phyloP scores from a whole-genome alignment of 2,329 filamentous ascomycete species.

The Fusarium cyanostomum region DNA sequence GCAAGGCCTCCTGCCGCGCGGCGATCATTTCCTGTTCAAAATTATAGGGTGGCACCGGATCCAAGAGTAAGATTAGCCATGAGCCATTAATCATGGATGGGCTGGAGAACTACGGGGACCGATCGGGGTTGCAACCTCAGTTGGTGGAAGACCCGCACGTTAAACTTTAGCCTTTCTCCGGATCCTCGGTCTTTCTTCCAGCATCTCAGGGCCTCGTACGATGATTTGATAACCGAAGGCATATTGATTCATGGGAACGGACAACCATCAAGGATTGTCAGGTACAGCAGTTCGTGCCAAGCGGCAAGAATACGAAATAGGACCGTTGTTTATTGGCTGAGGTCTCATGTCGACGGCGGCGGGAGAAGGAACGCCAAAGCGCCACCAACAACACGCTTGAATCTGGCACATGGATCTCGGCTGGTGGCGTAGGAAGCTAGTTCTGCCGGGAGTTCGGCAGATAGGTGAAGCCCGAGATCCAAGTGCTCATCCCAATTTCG shows the following conservation, averaged over 20 bases:
- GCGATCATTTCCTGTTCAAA: conserved; percentile 8
- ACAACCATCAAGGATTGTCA: background rate
- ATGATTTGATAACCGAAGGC: background rate
- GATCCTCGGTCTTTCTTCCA: conserved; percentile 1
- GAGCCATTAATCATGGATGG: background rate
- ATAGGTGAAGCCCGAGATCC: no score
- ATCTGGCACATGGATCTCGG: no score
- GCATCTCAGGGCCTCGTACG: background rate
- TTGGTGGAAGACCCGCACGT: conserved; percentile 7
- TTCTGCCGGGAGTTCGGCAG: no score
- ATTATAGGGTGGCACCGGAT: background rate
- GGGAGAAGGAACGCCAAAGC: no score
- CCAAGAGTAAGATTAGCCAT: background rate
- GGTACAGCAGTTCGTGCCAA: no score
- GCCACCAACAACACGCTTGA: no score
- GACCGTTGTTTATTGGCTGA: no score
- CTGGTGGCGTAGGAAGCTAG: no score
- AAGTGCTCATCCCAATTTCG: no score
- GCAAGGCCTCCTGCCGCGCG: background rate
- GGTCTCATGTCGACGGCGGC: no score
- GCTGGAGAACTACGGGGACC: background rate
- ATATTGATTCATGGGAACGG: background rate
- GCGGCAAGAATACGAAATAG: no score
- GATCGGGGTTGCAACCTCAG: conserved; percentile 3
- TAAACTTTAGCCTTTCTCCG: conserved; percentile 1